Conservation (phyloP, 345 rosid genomes). For the Pseudoturritis turrita region DNA sequence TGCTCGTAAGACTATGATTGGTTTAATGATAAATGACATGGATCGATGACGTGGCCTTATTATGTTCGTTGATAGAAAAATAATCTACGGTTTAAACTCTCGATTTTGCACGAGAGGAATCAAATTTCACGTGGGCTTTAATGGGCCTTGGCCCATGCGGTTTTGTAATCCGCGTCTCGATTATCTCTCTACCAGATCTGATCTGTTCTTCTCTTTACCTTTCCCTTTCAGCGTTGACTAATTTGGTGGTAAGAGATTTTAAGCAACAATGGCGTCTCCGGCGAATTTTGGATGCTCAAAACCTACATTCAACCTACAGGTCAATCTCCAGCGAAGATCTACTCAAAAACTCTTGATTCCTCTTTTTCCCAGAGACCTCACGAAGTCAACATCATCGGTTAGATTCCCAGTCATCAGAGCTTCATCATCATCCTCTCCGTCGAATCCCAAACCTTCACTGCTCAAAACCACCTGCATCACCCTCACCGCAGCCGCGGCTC, state of each 20-base stretch:
- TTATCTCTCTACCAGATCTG: background rate
- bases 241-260: background rate
- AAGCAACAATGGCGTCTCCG: slow-evolving; percentile 45
- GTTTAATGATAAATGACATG: background rate
- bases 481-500: slow-evolving; percentile 47
- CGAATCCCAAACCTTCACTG: slow-evolving; percentile 18
- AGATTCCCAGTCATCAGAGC: slow-evolving; percentile 40
- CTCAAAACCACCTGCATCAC: slow-evolving; percentile 49
- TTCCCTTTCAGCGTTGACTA: background rate
- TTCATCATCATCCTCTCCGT: slow-evolving; percentile 26
- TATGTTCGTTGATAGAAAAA: background rate
- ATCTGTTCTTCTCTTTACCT: background rate
- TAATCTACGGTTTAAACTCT: background rate
- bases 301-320: slow-evolving; percentile 37
- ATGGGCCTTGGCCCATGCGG: background rate
- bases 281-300: slow-evolving; percentile 30
- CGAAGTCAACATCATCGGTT: slow-evolving; percentile 29
- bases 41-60: background rate
- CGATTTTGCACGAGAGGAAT: background rate
- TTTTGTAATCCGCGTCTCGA: background rate
- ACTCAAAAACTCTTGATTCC: slow-evolving; percentile 15
- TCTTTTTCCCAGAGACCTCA: background rate
- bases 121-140: background rate
- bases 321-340: slow-evolving; percentile 34
- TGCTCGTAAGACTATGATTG: background rate